Conservation (phyloP, 2,329 filamentous ascomycete species). For the Mariannaea elegans region DNA sequence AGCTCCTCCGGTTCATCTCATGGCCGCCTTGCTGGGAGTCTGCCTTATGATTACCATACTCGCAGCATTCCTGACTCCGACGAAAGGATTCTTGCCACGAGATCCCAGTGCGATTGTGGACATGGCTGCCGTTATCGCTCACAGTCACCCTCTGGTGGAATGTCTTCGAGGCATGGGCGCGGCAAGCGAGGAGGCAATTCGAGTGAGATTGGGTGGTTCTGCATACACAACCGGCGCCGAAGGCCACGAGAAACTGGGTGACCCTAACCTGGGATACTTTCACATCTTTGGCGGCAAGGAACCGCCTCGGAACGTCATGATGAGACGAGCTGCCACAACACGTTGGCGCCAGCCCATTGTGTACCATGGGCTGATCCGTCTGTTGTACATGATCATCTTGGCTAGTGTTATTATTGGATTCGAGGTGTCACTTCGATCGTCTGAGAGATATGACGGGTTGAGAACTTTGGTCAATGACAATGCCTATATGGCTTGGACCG, state of each 20-base stretch:
- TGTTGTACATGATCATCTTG: slow-evolving; percentile 39
- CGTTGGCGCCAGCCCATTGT: slow-evolving; percentile 43
- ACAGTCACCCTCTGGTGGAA: slow-evolving; percentile 48
- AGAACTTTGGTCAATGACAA: slow-evolving; percentile 40
- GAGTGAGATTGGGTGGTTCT: slow-evolving; percentile 38
- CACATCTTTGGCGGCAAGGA: slow-evolving; percentile 40
- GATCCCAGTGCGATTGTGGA: slow-evolving; percentile 47
- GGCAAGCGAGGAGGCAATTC: slow-evolving; percentile 39
- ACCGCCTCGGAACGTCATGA: slow-evolving; percentile 22
- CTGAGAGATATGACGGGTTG: slow-evolving; percentile 42
- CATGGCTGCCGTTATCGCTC: slow-evolving; percentile 47
- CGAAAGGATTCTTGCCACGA: slow-evolving; percentile 47
- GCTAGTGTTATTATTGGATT: slow-evolving; percentile 45
- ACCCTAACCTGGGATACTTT: slow-evolving; percentile 35
- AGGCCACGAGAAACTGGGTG: slow-evolving; percentile 44
- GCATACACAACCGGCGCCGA: slow-evolving; percentile 47
- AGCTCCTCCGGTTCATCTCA: slow-evolving; percentile 42
- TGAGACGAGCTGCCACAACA: slow-evolving; percentile 33
- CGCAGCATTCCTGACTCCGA: slow-evolving; percentile 37
- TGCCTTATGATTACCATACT: slow-evolving; percentile 36
- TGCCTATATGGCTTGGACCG: slow-evolving; percentile 48
- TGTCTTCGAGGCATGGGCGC: slow-evolving; percentile 47
- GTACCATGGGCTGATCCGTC: slow-evolving; percentile 41
- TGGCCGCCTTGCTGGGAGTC: slow-evolving; percentile 41
- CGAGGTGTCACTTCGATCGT: slow-evolving; percentile 46